phyloP scores from a whole-genome alignment of 2,329 filamentous ascomycete species.

The Scedosporium aurantiacum region DNA sequence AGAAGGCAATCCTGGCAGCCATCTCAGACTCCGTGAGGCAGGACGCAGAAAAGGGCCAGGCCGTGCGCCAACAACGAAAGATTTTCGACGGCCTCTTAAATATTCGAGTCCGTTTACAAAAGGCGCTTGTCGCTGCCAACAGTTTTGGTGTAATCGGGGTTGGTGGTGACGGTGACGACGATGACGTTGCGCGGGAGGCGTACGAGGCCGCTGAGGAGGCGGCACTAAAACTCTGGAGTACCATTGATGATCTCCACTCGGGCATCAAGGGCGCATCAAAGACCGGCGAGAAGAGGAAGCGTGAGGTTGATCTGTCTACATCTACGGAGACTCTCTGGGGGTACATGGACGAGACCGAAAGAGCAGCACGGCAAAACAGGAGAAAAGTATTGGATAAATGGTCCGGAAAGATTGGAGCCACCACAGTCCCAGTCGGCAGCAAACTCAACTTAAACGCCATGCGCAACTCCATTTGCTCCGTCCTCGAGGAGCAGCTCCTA shows the following conservation, averaged over 20 bases:
- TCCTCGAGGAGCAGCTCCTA: constrained; percentile 58
- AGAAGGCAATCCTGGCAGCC: constrained; percentile 10
- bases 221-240: constrained; percentile 74
- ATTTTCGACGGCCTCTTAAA: constrained; percentile 84
- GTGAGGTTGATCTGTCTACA: constrained; percentile 39
- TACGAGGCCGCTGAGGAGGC: constrained; percentile 75
- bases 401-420: constrained; percentile 61
- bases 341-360: constrained; percentile 56
- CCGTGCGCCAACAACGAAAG: constrained; percentile 75
- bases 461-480: constrained; percentile 48
- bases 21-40: constrained; percentile 10
- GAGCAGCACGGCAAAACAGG: constrained; percentile 46
- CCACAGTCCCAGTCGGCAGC: constrained; percentile 43
- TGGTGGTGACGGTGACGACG: constrained; percentile 13
- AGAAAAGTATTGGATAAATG: constrained; percentile 76
- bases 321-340: constrained; percentile 60
- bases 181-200: constrained; percentile 32
- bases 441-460: constrained; percentile 50
- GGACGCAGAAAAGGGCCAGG: constrained; percentile 74
- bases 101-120: constrained; percentile 84
- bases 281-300: constrained; percentile 50
- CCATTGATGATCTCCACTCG: constrained; percentile 56
- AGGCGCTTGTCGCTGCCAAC: constrained; percentile 74
- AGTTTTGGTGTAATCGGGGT: constrained; percentile 45
- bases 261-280: constrained; percentile 24